A percentile compares a stretch with the other conserved stretches of the same genome.
These are phyloP conservation scores for Fusarium sp. DNA, from an alignment of 2,329 filamentous ascomycete genomes.

Conservation along the genomic window DNA sequence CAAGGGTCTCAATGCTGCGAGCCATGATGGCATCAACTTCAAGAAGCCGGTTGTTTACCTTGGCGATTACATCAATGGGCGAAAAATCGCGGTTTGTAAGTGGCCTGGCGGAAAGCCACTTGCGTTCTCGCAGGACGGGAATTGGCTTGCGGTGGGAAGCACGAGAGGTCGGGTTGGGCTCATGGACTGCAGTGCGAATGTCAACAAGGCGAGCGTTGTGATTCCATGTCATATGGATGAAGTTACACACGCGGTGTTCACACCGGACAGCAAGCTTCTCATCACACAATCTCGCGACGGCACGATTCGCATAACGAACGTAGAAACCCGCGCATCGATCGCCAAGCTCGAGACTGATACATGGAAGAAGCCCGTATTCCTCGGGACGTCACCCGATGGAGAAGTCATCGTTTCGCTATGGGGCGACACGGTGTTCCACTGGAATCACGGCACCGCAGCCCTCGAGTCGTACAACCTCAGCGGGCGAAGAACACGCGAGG, in stretches of 20 bases:
- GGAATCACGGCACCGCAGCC: conserved; percentile 42
- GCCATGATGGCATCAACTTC: conserved; percentile 35
- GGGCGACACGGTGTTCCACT: conserved; percentile 47
- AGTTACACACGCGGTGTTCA: conserved; percentile 41
- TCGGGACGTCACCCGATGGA: conserved; percentile 42
- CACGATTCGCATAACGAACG: conserved; percentile 39
- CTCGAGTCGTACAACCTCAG: conserved; percentile 46
- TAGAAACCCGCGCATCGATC: conserved; percentile 27
- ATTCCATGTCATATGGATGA: conserved; percentile 38
- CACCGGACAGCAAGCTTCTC: conserved; percentile 35
- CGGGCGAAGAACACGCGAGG: conserved; percentile 42
- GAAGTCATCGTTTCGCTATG: conserved; percentile 46
- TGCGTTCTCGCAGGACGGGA: conserved; percentile 36
- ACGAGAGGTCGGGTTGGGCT: conserved; percentile 35
- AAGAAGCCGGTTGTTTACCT: conserved; percentile 35
- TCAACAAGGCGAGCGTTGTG: conserved; percentile 23
- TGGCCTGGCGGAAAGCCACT: conserved; percentile 37
- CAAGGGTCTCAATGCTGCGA: conserved; percentile 28
- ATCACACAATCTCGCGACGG: conserved; percentile 41
- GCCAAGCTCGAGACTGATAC: conserved; percentile 44
- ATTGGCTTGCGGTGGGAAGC: conserved; percentile 36
- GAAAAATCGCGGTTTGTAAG: conserved; percentile 26
- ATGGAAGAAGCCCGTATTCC: conserved; percentile 39
- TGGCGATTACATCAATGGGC: conserved; percentile 37
- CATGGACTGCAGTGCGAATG: conserved; percentile 26